Base-by-base conservation (phyloP, 1,284 basidiomycete species). In the Malassezia nana region DNA sequence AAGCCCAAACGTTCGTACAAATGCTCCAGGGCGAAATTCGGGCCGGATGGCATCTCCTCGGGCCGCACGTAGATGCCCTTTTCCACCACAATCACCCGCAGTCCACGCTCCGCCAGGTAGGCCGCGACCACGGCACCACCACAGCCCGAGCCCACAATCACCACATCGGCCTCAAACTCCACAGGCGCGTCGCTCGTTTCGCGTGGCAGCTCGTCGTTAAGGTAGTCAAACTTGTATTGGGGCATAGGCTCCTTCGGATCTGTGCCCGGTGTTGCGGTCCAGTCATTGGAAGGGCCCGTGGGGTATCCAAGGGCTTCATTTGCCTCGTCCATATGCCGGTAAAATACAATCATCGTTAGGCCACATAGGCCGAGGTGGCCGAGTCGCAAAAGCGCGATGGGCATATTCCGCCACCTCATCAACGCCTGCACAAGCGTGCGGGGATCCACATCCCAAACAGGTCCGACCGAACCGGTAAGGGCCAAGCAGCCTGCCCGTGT, bases 101-200 rank as follows among this genome's bases (percentile, higher is more conserved):
- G 63, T 1, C 74, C 74, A 32, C 73, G 67, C 56, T 70, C 64
- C 3, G 75, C 63, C 12, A 77, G 56, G 46, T 72, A 69, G 40
- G 55, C 51, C 9, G 75, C 74, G 0, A 71, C 68, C 15, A 75
- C 76, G 29, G 75, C 76, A 15, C 77, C 78, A 7, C 77, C 78
- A 0, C 76, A 72, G 6, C 78, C 78, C 0, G 77, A 77, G 1
- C 78, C 78, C 46, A 78, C 65, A 50, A 79, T 57, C 26, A 74
- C 60, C 16, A 74, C 63, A 41, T 74, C 71, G 22, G 71, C 66
- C 50, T 67, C 64, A 41, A 68, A 43, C 32, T 64, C 62, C 58
- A 69, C 42, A 18, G 67, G 59, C 16, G 59, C 53, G 15, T 57
- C 57, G 9, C 57, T 43, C 10, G 64, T 62, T 46, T 58, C 46